phyloP scores from a whole-genome alignment of 2,329 filamentous ascomycete genomes.

The Beauveria australis region DNA sequence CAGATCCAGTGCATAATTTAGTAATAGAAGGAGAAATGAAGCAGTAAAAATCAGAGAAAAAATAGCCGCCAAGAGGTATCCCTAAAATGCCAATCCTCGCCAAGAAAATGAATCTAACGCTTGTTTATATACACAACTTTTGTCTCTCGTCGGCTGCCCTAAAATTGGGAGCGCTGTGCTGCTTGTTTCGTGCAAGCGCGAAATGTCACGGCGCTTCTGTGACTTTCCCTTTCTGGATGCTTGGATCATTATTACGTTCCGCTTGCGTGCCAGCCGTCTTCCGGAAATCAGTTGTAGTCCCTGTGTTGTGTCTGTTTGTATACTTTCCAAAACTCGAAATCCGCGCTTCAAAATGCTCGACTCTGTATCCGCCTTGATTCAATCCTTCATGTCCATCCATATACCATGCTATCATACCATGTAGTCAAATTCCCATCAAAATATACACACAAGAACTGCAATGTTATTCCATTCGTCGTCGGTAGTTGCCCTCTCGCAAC shows the following conservation, averaged over 20 bases:
- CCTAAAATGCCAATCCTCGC: neutral
- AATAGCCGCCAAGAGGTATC: neutral
- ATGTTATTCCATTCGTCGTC: slow-evolving; percentile 26
- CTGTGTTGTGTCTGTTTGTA: neutral
- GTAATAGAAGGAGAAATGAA: neutral
- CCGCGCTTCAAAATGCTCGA: slow-evolving; percentile 5
- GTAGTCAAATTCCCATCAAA: neutral
- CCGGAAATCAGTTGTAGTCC: slow-evolving; percentile 6
- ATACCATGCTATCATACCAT: neutral
- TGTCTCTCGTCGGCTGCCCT: neutral
- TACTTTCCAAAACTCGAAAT: slow-evolving; percentile 1
- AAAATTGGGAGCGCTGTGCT: neutral
- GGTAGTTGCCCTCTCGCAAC: slow-evolving; percentile 36
- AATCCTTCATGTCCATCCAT: neutral
- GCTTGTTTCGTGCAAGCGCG: neutral
- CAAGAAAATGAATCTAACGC: slow-evolving; percentile 4
- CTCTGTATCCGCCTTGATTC: neutral
- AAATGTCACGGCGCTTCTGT: slow-evolving; percentile 7
- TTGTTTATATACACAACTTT: slow-evolving; percentile 5
- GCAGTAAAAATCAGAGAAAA: neutral
- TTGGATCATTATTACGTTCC: slow-evolving; percentile 2
- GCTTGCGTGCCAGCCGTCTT: slow-evolving; percentile 9
- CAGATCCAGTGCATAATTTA: neutral
- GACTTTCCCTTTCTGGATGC: neutral
- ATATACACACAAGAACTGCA: too few species aligned